Conservation (phyloP, 495 filamentous ascomycete genomes). For the Xylaria intraflava region DNA sequence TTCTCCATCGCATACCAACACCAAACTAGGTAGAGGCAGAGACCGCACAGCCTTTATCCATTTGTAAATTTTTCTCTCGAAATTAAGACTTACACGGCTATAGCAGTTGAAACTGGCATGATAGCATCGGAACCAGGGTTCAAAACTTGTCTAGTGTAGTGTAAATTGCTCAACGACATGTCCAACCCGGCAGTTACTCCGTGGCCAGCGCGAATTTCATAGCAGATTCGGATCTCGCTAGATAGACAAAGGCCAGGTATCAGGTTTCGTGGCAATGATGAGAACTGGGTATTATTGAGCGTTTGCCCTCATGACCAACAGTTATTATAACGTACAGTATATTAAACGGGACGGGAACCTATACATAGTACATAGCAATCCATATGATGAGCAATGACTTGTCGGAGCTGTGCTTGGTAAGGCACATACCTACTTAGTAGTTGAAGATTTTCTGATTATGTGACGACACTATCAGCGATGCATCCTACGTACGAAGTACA, state of each 20-base stretch:
- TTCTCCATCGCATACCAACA: too few relatives aligned
- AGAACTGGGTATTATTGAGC: background rate
- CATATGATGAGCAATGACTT: too few relatives aligned
- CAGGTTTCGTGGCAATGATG: background rate
- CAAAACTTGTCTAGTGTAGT: background rate
- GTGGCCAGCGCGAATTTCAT: constrained; percentile 1
- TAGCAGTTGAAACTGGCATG: too few relatives aligned
- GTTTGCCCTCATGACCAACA: too few relatives aligned
- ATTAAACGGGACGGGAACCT: too few relatives aligned
- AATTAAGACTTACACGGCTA: too few relatives aligned
- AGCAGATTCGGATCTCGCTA: background rate
- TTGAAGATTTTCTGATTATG: too few relatives aligned
- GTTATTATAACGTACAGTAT: too few relatives aligned
- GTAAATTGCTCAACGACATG: background rate
- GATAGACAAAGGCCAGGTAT: background rate
- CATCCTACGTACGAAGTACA: background rate
- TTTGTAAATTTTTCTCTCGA: too few relatives aligned
- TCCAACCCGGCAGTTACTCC: background rate
- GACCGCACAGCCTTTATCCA: too few relatives aligned
- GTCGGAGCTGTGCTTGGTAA: background rate
- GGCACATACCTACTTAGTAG: constrained; percentile 9
- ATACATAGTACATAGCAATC: too few relatives aligned
- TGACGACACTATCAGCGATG: background rate
- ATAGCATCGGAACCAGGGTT: background rate
- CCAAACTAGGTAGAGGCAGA: too few relatives aligned